phyloP scores from a whole-genome alignment of 164 flowering plant genomes.

The Cinnamomum chago region DNA sequence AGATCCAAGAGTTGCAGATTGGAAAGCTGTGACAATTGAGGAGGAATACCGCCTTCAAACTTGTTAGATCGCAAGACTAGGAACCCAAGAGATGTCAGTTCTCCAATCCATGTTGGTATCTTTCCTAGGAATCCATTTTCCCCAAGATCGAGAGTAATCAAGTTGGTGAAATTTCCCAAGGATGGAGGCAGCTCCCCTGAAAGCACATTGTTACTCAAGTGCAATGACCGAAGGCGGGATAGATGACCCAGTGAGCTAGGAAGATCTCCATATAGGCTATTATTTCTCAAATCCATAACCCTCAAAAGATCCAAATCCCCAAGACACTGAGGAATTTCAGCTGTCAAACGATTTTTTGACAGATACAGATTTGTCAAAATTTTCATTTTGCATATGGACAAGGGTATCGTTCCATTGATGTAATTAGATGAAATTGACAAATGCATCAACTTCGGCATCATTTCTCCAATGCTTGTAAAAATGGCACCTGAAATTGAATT shows the following conservation, averaged over 20 bases:
- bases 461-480: neutral
- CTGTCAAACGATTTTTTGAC: conserved; percentile 8
- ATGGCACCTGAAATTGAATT: neutral
- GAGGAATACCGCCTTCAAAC: conserved; percentile 21
- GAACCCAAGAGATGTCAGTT: conserved; percentile 1
- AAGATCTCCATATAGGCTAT: conserved; percentile 6
- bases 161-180: conserved; percentile 8
- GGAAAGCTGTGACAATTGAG: conserved; percentile 6
- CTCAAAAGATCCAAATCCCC: neutral
- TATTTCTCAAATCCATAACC: neutral
- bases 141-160: conserved; percentile 8
- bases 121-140: conserved; percentile 6
- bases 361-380: neutral
- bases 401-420: neutral
- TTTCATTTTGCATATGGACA: neutral
- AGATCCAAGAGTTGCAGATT: conserved; percentile 24
- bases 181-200: conserved; percentile 5
- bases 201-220: conserved; percentile 10
- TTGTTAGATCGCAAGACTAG: conserved; percentile 11
- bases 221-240: neutral
- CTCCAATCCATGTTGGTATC: conserved; percentile 15
- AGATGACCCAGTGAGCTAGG: conserved; percentile 12
- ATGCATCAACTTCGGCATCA: neutral
- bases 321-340: neutral
- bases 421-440: neutral